These are phyloP conservation scores for Axilococcus clingmanii DNA, from an alignment of 139 green algal genomes.

Conservation along the genomic window DNA sequence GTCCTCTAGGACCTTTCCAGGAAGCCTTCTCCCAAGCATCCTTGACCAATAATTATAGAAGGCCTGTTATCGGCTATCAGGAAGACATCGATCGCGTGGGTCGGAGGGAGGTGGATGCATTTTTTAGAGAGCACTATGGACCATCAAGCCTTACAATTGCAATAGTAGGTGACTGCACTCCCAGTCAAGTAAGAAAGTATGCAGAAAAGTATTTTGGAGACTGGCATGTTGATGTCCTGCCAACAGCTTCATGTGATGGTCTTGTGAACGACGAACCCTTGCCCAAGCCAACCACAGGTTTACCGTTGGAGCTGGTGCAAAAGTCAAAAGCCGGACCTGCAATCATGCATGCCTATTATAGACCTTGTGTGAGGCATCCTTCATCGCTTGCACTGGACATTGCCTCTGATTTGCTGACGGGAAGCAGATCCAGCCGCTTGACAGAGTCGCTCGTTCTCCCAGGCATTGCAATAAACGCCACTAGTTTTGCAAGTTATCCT, in stretches of 20 bases:
- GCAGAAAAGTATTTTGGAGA: conserved; percentile 66
- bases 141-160: conserved; percentile 48
- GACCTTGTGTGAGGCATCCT: conserved; percentile 27
- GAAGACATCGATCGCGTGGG: conserved; percentile 52
- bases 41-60: conserved; percentile 61
- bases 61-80: conserved; percentile 69
- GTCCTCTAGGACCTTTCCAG: conserved; percentile 53
- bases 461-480: conserved; percentile 32
- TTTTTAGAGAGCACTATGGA: conserved; percentile 53
- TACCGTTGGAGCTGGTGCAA: background rate
- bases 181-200: conserved; percentile 27
- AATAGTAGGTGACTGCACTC: conserved; percentile 48
- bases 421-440: conserved; percentile 43
- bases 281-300: background rate
- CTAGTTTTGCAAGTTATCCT: conserved; percentile 34
- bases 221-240: conserved; percentile 26
- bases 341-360: conserved; percentile 55
- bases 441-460: conserved; percentile 39
- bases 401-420: conserved; percentile 41
- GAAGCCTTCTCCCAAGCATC: conserved; percentile 24
- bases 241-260: background rate
- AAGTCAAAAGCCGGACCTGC: conserved; percentile 33
- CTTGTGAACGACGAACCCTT: conserved; percentile 3
- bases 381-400: conserved; percentile 30
- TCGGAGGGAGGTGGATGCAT: conserved; percentile 43